Conservation (phyloP, 768 basidiomycete genomes). For the Macrolepiota albuminosa region DNA sequence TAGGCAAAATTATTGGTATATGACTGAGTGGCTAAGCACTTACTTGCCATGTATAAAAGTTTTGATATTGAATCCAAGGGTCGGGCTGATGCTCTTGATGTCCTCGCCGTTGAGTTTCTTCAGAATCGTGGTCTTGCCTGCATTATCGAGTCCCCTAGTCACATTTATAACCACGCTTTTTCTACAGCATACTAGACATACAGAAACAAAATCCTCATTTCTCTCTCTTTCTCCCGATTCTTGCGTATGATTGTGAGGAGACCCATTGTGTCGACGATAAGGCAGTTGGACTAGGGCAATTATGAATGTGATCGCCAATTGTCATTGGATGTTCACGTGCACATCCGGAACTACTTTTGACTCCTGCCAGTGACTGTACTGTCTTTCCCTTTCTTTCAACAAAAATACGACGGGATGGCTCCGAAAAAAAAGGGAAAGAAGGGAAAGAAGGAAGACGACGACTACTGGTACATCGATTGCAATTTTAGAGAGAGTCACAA, state of each 20-base stretch:
- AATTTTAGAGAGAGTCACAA: constrained; percentile 6
- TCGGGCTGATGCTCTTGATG: constrained; percentile 83
- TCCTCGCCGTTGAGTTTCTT: constrained; percentile 94
- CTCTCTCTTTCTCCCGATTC: constrained; percentile 90
- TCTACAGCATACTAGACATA: constrained; percentile 7
- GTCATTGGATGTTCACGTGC: constrained; percentile 1
- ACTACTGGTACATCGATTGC: constrained; percentile 62
- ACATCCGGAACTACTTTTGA: not conserved
- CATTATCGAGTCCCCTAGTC: constrained; percentile 91
- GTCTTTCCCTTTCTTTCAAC: constrained; percentile 1
- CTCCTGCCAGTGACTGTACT: not conserved
- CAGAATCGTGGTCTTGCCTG: constrained; percentile 96
- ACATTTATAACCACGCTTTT: constrained; percentile 7
- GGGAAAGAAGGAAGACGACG: constrained; percentile 76
- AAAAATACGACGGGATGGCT: constrained; percentile 32
- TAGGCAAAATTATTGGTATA: not conserved
- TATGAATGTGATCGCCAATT: not conserved
- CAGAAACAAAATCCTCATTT: constrained; percentile 96
- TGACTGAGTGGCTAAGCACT: constrained; percentile 10
- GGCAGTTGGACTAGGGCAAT: not conserved
- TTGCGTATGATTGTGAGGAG: constrained; percentile 96
- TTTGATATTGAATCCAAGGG: constrained; percentile 98
- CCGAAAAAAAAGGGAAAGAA: constrained; percentile 83
- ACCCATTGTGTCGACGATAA: constrained; percentile 56
- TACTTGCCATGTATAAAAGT: constrained; percentile 90